These are phyloP conservation scores for Brettanomyces sp. DNA, from an alignment of 805 yeast species.

Conservation along the genomic window DNA sequence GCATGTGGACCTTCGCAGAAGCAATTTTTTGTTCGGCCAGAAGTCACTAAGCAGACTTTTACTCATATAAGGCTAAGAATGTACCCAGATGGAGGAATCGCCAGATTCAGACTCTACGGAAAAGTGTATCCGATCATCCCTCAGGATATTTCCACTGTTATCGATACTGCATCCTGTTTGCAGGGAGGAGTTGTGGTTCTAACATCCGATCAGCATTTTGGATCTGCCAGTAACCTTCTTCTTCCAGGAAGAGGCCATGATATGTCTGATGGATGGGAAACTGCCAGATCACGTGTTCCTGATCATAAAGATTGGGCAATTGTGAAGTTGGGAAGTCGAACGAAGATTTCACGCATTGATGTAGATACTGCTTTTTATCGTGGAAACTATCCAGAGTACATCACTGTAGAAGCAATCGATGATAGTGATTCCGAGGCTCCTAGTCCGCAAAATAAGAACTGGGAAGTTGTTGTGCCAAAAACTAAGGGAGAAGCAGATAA, in stretches of 20 bases:
- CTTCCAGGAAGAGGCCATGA: conserved; percentile 93
- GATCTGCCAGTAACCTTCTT: conserved; percentile 79
- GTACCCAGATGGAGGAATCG: conserved; percentile 99
- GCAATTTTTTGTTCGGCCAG: conserved; percentile 64
- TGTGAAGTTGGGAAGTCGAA: conserved; percentile 62
- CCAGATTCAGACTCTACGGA: conserved; percentile 87
- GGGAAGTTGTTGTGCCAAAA: conserved; percentile 60
- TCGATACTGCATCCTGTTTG: conserved; percentile 74
- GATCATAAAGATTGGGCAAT: conserved; percentile 92
- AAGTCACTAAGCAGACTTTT: conserved; percentile 51
- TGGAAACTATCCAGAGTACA: conserved; percentile 87
- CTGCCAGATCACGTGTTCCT: conserved; percentile 72
- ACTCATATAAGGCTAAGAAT: conserved; percentile 78
- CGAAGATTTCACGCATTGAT: conserved; percentile 49
- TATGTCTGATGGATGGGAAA: conserved; percentile 99
- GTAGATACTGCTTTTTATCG: conserved; percentile 91
- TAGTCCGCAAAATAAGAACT: conserved; percentile 32
- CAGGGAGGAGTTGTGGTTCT: conserved; percentile 85
- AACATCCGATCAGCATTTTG: conserved; percentile 88
- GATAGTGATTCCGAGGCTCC: conserved; percentile 26
- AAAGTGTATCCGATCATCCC: conserved; percentile 66
- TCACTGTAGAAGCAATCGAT: conserved; percentile 56
- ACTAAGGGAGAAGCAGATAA: conserved; percentile 75
- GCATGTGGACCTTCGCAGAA: conserved; percentile 88
- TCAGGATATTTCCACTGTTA: conserved; percentile 29